A percentile compares a stretch with the other conserved stretches of the same genome.
These are phyloP conservation scores for Fusarium palustre DNA, from an alignment of 2,329 filamentous ascomycete species.

Conservation along the genomic window DNA sequence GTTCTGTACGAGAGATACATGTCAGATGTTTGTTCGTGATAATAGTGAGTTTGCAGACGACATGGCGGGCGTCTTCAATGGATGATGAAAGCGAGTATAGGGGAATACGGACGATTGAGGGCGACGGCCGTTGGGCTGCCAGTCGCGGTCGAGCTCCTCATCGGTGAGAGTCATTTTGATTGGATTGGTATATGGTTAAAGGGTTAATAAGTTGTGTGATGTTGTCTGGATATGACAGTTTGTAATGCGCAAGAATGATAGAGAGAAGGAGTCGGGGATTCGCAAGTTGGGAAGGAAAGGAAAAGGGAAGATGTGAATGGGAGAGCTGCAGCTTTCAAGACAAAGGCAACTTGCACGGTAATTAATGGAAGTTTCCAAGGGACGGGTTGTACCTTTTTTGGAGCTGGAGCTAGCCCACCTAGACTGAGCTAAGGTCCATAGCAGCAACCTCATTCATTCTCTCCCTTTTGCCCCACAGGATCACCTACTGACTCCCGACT, in stretches of 20 bases:
- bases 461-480: constrained; percentile 30
- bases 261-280: not conserved
- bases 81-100: constrained; percentile 66
- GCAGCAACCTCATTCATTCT: constrained; percentile 4
- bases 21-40: constrained; percentile 34
- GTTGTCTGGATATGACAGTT: constrained; percentile 10
- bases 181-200: constrained; percentile 5
- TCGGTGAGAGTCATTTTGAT: constrained; percentile 62
- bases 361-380: constrained; percentile 39
- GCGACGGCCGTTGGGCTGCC: constrained; percentile 81
- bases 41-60: constrained; percentile 15
- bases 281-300: not conserved
- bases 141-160: constrained; percentile 79
- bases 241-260: constrained; percentile 5
- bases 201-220: not conserved
- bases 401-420: constrained; percentile 19
- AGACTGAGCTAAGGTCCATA: not conserved
- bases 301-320: constrained; percentile 1
- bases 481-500: constrained; percentile 8
- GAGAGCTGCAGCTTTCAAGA: constrained; percentile 25
- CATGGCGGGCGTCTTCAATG: constrained; percentile 55
- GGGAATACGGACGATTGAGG: constrained; percentile 81
- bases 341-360: constrained; percentile 19
- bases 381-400: constrained; percentile 27
- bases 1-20: constrained; percentile 65